Conservation (phyloP, 2,329 filamentous ascomycete species). For the Aspergillus sp. region DNA sequence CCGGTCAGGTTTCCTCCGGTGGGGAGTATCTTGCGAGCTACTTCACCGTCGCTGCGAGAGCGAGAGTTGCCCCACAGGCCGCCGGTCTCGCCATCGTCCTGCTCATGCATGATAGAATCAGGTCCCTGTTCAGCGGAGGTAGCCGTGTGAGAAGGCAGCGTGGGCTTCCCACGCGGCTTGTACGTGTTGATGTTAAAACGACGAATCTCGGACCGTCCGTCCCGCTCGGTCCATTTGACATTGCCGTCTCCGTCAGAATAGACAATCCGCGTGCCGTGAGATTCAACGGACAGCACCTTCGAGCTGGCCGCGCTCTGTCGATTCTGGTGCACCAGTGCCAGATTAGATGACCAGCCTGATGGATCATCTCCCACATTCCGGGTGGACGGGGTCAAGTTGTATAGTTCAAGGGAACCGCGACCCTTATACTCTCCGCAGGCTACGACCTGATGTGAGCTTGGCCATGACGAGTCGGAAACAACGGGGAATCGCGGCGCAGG, state of each 20-base stretch:
- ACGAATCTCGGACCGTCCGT: constrained; percentile 61
- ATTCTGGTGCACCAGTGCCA: constrained; percentile 61
- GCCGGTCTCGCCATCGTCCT: constrained; percentile 33
- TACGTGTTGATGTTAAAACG: constrained; percentile 58
- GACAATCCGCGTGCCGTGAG: constrained; percentile 78
- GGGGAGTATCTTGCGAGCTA: constrained; percentile 76
- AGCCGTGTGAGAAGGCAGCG: not conserved
- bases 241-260: constrained; percentile 81
- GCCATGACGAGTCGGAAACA: constrained; percentile 39
- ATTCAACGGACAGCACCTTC: constrained; percentile 76
- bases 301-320: constrained; percentile 78
- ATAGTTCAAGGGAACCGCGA: constrained; percentile 87
- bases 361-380: constrained; percentile 26
- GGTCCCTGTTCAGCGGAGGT: not conserved
- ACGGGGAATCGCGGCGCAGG: constrained; percentile 55
- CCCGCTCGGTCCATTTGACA: constrained; percentile 87
- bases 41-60: constrained; percentile 59
- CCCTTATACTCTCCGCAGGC: constrained; percentile 89
- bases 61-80: constrained; percentile 59
- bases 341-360: constrained; percentile 26
- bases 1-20: constrained; percentile 48
- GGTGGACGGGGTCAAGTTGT: constrained; percentile 44
- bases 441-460: constrained; percentile 65
- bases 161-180: not conserved
- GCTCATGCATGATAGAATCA: constrained; percentile 5